These are phyloP conservation scores for Phytophthora agathidicida DNA, from an alignment of 352 stramenopile species.

Conservation along the genomic window DNA sequence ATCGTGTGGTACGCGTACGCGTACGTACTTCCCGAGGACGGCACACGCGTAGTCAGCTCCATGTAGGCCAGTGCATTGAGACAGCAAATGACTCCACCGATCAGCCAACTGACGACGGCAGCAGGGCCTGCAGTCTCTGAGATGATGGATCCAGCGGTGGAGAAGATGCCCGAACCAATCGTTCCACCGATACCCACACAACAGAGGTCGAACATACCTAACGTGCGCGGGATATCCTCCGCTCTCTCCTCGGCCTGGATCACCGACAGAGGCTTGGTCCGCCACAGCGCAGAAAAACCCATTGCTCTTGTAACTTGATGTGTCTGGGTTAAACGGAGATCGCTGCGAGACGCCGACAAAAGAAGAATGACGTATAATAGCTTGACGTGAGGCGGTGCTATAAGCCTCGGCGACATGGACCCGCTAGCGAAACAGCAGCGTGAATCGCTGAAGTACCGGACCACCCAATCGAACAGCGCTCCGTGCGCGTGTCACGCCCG, in stretches of 20 bases:
- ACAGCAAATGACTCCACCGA: slow-evolving; percentile 77
- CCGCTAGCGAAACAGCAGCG: slow-evolving; percentile 25
- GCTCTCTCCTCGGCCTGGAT: slow-evolving; percentile 61
- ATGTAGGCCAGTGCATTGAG: slow-evolving; percentile 86
- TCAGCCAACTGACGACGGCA: slow-evolving; percentile 71
- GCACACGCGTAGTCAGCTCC: slow-evolving; percentile 82
- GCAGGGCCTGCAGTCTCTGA: slow-evolving; percentile 71
- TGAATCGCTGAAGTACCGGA: slow-evolving; percentile 10
- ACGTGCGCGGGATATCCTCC: slow-evolving; percentile 49
- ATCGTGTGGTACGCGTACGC: slow-evolving; percentile 91
- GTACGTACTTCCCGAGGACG: slow-evolving; percentile 90
- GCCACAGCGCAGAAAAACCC: slow-evolving; percentile 39
- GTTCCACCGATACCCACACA: slow-evolving; percentile 90
- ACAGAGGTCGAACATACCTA: slow-evolving; percentile 86
- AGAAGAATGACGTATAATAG: slow-evolving; percentile 18
- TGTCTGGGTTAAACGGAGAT: not conserved
- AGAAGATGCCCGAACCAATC: slow-evolving; percentile 90
- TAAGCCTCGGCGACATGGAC: slow-evolving; percentile 13
- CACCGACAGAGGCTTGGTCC: slow-evolving; percentile 60
- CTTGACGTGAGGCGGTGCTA: slow-evolving; percentile 9
- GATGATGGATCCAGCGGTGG: slow-evolving; percentile 69
- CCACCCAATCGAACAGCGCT: slow-evolving; percentile 23
- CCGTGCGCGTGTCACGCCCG: slow-evolving; percentile 17
- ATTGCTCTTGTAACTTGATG: slow-evolving; percentile 12
- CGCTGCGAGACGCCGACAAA: slow-evolving; percentile 7